Percentiles rank a stretch among this genome's conserved stretches.
Evolutionary conservation across 257 asterid species (phyloP).

Genomic region (Jaltomata sinuosa): DNA sequence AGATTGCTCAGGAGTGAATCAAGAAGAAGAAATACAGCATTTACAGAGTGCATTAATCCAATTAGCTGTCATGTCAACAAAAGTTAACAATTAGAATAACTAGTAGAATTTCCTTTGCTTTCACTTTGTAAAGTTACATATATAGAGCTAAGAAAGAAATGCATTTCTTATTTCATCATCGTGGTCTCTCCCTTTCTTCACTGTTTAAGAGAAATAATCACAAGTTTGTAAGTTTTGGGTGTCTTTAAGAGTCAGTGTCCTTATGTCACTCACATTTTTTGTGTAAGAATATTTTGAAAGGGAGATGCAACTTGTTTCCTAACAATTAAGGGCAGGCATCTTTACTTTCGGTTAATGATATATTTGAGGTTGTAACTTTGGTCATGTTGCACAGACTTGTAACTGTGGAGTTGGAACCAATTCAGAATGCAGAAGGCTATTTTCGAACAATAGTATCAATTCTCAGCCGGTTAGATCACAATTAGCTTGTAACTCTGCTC

Average conservation of each 20-base stretch:
- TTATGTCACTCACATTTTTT: background rate
- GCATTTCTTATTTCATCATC: background rate
- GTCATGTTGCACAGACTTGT: background rate
- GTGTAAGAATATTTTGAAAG: background rate
- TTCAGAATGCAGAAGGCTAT: background rate
- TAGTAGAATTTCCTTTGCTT: background rate
- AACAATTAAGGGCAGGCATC: background rate
- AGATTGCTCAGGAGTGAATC: constrained; percentile 67
- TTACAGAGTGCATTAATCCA: constrained; percentile 80
- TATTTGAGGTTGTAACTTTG: background rate
- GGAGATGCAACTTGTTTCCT: background rate
- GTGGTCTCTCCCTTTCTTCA: background rate
- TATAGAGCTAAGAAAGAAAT: background rate
- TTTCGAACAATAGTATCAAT: background rate
- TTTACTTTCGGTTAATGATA: background rate
- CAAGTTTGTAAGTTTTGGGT: background rate
- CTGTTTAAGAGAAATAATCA: background rate
- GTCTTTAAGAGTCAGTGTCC: background rate
- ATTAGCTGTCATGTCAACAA: constrained; percentile 41
- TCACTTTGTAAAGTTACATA: background rate
- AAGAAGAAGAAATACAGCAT: constrained; percentile 69
- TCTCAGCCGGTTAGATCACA: background rate
- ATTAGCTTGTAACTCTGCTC: background rate
- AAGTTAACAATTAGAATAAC: background rate
- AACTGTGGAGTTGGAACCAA: background rate